Evolutionary conservation across 2,329 filamentous ascomycete genomes (phyloP), one percentile per base, ranked within the genome.

Genomic region (Fusarium nisikadoi): DNA sequence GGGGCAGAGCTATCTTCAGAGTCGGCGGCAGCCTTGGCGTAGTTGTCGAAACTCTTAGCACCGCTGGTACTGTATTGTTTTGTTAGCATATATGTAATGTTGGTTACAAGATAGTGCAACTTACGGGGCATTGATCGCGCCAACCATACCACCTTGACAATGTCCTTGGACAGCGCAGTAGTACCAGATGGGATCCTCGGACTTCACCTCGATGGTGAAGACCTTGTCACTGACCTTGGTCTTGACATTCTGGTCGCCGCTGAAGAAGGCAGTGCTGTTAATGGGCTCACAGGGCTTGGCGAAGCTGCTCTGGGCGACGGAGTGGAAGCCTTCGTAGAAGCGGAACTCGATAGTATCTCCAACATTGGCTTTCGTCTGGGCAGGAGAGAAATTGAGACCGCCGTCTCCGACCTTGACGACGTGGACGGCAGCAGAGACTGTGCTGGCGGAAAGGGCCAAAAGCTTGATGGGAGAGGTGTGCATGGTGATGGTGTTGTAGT

Each of bases 111-210:
- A 53, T 19, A 27, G 5, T 19, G 10, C 3, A 38, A 70, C 75
- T 76, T 73, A 76, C 75, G 75, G 71, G 8, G 75, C 73, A 25
- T 76, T 76, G n/a, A 76, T 69, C 14, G 87, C 87, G 56, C 87
- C 87, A 52, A 88, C 86, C 86, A 90, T 90, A 49, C 88, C 88
- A n/a, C 75, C 79, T 73, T 90, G 87, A 76, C 89, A 92, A 80
- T 92, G 90, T 63, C 82, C 85, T 39, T 75, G 84, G 65, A 90
- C 87, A 20, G 86, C 86, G 78, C 89, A 91, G 83, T 90, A 92
- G 76, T 87, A 86, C 89, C 90, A 92, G 65, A 91, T 86, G 4
- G 90, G 89, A 49, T 85, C 87, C 5, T 82, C 83, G 72, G 86
- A 81, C 27, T 71, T 60, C 35, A 76, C 47, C 12, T 67, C 71